These are phyloP conservation scores for Penicillium decumbens DNA, from an alignment of 2,329 filamentous ascomycete genomes.

Conservation along the genomic window DNA sequence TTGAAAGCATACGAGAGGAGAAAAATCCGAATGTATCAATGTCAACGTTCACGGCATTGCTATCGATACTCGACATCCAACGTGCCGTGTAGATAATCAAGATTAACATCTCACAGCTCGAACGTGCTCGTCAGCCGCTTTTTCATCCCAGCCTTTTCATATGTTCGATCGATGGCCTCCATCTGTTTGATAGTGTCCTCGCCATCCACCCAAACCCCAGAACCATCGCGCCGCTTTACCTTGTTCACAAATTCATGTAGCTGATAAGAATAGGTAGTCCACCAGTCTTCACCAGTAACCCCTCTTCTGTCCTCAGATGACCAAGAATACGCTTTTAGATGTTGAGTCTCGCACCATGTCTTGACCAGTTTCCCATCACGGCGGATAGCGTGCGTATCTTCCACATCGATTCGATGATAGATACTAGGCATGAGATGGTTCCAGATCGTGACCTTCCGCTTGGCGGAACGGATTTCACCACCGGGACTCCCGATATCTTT, in stretches of 20 bases:
- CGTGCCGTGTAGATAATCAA: neutral
- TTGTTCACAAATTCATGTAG: constrained; percentile 49
- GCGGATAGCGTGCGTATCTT: constrained; percentile 34
- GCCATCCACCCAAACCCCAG: constrained; percentile 40
- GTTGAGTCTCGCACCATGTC: constrained; percentile 16
- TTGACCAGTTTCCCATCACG: constrained; percentile 7
- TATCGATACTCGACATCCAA: neutral
- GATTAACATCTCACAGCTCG: neutral
- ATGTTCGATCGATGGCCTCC: constrained; percentile 47
- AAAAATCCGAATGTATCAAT: too few species aligned
- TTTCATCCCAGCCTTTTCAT: constrained; percentile 39
- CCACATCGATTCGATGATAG: constrained; percentile 26
- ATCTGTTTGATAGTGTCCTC: constrained; percentile 46
- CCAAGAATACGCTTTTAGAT: constrained; percentile 19
- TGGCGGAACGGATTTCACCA: constrained; percentile 25
- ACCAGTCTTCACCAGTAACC: constrained; percentile 26
- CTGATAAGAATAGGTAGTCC: constrained; percentile 47
- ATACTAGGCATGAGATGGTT: constrained; percentile 19
- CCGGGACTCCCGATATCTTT: constrained; percentile 23
- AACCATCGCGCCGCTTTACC: constrained; percentile 36
- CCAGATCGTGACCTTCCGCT: neutral
- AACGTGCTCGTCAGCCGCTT: constrained; percentile 8
- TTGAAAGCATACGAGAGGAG: too few species aligned
- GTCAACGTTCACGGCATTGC: too few species aligned
- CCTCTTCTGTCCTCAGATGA: constrained; percentile 25